These are phyloP conservation scores for Brachypodium distachyon DNA, from an alignment of 202 grass and related monocot genomes.

Conservation along the genomic window DNA sequence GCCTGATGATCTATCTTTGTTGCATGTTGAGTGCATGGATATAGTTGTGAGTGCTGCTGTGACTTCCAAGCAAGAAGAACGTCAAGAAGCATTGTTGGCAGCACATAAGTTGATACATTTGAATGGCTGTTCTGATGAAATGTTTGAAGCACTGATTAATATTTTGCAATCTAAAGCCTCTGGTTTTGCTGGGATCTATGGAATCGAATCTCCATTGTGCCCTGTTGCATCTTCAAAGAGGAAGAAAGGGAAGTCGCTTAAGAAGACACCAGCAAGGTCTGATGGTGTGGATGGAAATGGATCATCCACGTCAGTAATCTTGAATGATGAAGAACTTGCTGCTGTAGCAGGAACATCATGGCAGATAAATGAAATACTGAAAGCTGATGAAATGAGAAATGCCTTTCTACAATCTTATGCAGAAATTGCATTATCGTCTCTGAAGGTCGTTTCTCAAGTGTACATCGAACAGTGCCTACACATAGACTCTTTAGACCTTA, in stretches of 20 bases:
- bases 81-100: constrained; percentile 34
- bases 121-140: constrained; percentile 54
- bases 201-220: constrained; percentile 21
- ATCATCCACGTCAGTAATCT: constrained; percentile 31
- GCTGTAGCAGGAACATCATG: constrained; percentile 55
- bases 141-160: constrained; percentile 69
- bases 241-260: constrained; percentile 56
- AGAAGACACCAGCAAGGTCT: constrained; percentile 31
- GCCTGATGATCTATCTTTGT: constrained; percentile 35
- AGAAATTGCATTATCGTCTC: constrained; percentile 45
- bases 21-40: constrained; percentile 62
- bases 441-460: constrained; percentile 65
- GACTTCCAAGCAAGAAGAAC: constrained; percentile 48
- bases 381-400: constrained; percentile 40
- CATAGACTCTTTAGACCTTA: constrained; percentile 49
- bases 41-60: constrained; percentile 44
- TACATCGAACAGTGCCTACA: constrained; percentile 57
- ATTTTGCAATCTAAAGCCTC: constrained; percentile 53
- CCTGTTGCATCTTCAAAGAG: constrained; percentile 38
- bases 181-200: constrained; percentile 44
- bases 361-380: constrained; percentile 73
- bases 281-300: constrained; percentile 18
- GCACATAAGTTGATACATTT: constrained; percentile 65
- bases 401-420: constrained; percentile 61
- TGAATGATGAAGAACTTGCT: constrained; percentile 41